These are phyloP conservation scores for Clavispora asparagi DNA, from an alignment of 805 yeast genomes.

Conservation along the genomic window DNA sequence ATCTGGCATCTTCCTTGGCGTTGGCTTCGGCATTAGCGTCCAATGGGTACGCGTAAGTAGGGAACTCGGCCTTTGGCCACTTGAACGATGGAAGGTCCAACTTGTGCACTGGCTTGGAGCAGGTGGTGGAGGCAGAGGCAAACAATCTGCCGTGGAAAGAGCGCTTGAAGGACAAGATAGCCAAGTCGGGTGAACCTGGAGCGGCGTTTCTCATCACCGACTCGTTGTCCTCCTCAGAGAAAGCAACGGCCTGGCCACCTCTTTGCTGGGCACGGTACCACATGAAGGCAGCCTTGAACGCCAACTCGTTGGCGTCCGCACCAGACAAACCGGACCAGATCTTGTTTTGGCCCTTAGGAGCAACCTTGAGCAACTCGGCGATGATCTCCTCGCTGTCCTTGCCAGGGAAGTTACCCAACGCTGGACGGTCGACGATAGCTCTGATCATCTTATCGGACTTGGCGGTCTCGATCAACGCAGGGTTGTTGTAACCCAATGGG, in stretches of 20 bases:
- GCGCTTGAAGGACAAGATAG: constrained; percentile 78
- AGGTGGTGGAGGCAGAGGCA: constrained; percentile 86
- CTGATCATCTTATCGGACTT: constrained; percentile 63
- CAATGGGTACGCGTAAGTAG: constrained; percentile 78
- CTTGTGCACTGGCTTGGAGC: constrained; percentile 94
- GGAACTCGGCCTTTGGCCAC: constrained; percentile 97
- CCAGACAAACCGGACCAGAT: constrained; percentile 82
- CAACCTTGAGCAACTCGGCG: constrained; percentile 49
- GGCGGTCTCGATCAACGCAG: constrained; percentile 64
- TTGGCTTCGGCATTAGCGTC: constrained; percentile 60
- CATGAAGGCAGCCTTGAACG: constrained; percentile 84
- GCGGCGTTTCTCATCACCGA: constrained; percentile 75
- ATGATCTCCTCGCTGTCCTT: constrained; percentile 57
- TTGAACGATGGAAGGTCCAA: constrained; percentile 87
- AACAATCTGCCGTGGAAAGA: constrained; percentile 95
- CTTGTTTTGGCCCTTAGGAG: constrained; percentile 71
- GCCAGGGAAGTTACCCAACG: constrained; percentile 55
- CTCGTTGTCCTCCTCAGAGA: constrained; percentile 62
- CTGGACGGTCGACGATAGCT: constrained; percentile 79
- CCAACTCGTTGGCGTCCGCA: constrained; percentile 85
- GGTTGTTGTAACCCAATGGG: constrained; percentile 83
- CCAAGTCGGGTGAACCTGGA: constrained; percentile 86
- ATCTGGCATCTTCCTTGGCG: constrained; percentile 72
- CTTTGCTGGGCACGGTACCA: constrained; percentile 68
- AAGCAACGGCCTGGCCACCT: constrained; percentile 49